A percentile compares a stretch with the other conserved stretches of the same genome.
These are phyloP conservation scores for Gastrolobium bilobum DNA, from an alignment of 306 rosid genomes.

Conservation along the genomic window DNA sequence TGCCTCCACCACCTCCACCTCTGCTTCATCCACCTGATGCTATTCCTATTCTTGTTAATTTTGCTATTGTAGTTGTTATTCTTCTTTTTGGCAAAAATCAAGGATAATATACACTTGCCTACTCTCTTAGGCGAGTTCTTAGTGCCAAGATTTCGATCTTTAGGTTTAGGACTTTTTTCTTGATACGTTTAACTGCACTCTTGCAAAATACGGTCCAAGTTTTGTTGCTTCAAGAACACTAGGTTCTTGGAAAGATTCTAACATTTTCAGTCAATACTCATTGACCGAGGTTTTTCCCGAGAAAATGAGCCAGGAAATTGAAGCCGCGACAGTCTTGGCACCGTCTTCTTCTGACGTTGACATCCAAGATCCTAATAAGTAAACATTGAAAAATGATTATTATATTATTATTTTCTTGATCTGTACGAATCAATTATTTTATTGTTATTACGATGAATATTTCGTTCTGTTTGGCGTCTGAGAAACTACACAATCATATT, in stretches of 20 bases:
- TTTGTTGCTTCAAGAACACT: conserved; percentile 18
- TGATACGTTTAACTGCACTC: background rate
- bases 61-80: background rate
- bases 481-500: background rate
- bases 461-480: conserved; percentile 44
- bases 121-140: conserved; percentile 7
- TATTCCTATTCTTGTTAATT: background rate
- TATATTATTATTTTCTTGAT: background rate
- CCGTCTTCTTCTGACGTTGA: conserved; percentile 15
- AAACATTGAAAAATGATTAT: conserved; percentile 26
- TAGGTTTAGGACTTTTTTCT: conserved; percentile 41
- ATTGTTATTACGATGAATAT: background rate
- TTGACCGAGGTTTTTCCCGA: conserved; percentile 41
- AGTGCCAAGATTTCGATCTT: conserved; percentile 34
- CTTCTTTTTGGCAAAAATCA: background rate
- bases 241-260: conserved; percentile 11
- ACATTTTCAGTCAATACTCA: conserved; percentile 30
- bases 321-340: conserved; percentile 17
- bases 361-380: conserved; percentile 49
- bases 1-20: conserved; percentile 12
- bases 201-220: background rate
- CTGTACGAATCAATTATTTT: conserved; percentile 29
- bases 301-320: conserved; percentile 50
- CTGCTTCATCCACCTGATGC: background rate
- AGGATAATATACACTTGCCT: background rate